Conservation (phyloP, 1,139 yeast genomes). For the Magnusiomyces paraingens region DNA sequence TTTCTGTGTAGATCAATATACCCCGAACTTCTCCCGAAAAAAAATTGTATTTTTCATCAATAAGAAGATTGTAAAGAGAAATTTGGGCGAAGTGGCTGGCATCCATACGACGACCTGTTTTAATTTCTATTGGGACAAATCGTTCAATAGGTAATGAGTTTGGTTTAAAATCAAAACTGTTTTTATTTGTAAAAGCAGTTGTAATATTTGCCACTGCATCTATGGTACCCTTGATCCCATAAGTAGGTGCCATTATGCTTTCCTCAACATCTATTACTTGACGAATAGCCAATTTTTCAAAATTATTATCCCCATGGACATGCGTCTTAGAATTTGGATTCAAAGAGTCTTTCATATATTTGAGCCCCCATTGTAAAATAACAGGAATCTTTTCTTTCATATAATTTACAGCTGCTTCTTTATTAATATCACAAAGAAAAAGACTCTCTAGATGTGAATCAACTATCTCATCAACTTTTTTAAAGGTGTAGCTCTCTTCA, state of each 20-base stretch:
- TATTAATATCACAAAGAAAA: slow-evolving; percentile 49
- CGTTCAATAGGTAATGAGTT: slow-evolving; percentile 25
- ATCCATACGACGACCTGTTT: slow-evolving; percentile 60
- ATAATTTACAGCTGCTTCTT: slow-evolving; percentile 42
- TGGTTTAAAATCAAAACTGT: slow-evolving; percentile 27
- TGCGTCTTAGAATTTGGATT: slow-evolving; percentile 21
- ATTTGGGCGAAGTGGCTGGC: slow-evolving; percentile 83
- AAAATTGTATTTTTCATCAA: slow-evolving; percentile 71
- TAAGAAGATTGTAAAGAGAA: slow-evolving; percentile 69
- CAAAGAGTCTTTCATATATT: slow-evolving; percentile 35
- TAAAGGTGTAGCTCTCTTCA: slow-evolving; percentile 41
- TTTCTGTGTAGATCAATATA: slow-evolving; percentile 67
- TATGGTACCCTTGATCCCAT: slow-evolving; percentile 84
- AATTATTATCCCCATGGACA: slow-evolving; percentile 22
- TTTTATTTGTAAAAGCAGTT: slow-evolving; percentile 17
- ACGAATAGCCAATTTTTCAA: slow-evolving; percentile 39
- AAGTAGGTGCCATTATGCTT: slow-evolving; percentile 83
- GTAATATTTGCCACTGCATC: slow-evolving; percentile 71
- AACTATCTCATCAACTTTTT: slow-evolving; percentile 40
- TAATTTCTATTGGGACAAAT: slow-evolving; percentile 79
- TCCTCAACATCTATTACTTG: slow-evolving; percentile 82
- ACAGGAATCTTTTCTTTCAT: slow-evolving; percentile 50
- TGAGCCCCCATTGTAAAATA: slow-evolving; percentile 57
- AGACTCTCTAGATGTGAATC: slow-evolving; percentile 44
- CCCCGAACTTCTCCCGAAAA: slow-evolving; percentile 45